Conservation (phyloP, 2,329 filamentous ascomycete species). For the Mycosphaerella sp. region DNA sequence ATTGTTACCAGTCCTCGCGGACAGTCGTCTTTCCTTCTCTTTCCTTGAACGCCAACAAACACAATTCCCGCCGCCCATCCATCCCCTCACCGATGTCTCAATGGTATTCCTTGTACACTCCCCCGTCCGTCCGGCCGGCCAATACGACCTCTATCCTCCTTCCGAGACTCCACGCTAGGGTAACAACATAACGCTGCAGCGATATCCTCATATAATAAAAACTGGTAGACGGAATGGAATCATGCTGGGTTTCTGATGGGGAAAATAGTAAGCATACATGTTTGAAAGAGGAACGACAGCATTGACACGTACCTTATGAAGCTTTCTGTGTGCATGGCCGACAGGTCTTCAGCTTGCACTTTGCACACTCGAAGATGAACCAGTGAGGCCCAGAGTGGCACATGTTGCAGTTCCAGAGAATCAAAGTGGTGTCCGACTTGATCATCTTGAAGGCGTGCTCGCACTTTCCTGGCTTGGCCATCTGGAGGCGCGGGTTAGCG, state of each 20-base stretch:
- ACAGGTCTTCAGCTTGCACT: slow-evolving; percentile 49
- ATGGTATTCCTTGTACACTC: slow-evolving; percentile 8
- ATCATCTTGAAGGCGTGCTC: slow-evolving; percentile 46
- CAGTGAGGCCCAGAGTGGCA: slow-evolving; percentile 48
- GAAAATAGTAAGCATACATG: not conserved
- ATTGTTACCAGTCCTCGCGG: slow-evolving; percentile 21
- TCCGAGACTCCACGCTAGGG: slow-evolving; percentile 28
- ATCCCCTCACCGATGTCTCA: not conserved
- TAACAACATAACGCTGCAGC: slow-evolving; percentile 27
- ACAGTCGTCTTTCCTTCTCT: slow-evolving; percentile 17
- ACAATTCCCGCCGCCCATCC: not conserved
- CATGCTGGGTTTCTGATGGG: not conserved
- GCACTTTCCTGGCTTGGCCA: slow-evolving; percentile 46
- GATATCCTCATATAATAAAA: slow-evolving; percentile 19
- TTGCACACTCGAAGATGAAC: slow-evolving; percentile 47
- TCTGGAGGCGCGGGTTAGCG: slow-evolving; percentile 22
- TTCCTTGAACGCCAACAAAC: not conserved
- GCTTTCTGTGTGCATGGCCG: slow-evolving; percentile 43
- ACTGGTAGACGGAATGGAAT: slow-evolving; percentile 1
- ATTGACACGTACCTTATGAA: slow-evolving; percentile 24
- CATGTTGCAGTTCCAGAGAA: slow-evolving; percentile 49
- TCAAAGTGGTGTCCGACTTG: slow-evolving; percentile 48
- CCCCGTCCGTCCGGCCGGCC: slow-evolving; percentile 1
- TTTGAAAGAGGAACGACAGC: not conserved
- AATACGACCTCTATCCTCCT: slow-evolving; percentile 9